Percentiles rank a stretch among this genome's conserved stretches.
Evolutionary conservation across 495 filamentous ascomycete species (phyloP).

Genomic region (Cercophora newfieldiana): DNA sequence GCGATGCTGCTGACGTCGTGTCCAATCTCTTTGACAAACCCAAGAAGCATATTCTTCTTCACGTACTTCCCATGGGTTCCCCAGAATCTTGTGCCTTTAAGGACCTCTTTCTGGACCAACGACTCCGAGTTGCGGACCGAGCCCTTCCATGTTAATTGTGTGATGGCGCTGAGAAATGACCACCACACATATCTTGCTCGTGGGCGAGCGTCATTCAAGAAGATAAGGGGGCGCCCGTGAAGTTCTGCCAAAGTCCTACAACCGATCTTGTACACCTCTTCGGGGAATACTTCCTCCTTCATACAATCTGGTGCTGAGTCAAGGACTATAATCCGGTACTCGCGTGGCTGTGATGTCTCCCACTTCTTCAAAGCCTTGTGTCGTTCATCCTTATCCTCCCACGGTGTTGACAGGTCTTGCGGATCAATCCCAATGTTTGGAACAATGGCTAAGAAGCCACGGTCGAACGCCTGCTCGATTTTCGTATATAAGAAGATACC

Average conservation of each 20-base stretch:
- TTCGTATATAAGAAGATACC: background rate
- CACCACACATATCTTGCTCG: conserved; percentile 9
- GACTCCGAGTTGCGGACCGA: background rate
- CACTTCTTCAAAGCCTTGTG: conserved; percentile 9
- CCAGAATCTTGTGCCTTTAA: conserved; percentile 9
- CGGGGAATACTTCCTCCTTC: background rate
- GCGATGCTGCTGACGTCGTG: conserved; percentile 10
- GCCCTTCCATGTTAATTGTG: background rate
- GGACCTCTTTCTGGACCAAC: conserved; percentile 12
- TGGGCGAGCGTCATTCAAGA: conserved; percentile 3
- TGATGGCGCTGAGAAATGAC: conserved; percentile 1
- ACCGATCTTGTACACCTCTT: background rate
- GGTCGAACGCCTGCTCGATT: conserved; percentile 7
- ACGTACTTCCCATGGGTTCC: conserved; percentile 11
- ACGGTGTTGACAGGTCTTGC: background rate
- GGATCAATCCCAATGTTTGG: background rate
- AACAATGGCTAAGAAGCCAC: conserved; percentile 4
- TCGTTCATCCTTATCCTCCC: conserved; percentile 6
- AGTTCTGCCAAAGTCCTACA: background rate
- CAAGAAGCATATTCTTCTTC: conserved; percentile 12
- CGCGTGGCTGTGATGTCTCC: conserved; percentile 2
- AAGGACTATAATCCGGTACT: conserved; percentile 2
- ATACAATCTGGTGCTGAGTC: background rate
- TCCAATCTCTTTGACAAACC: conserved; percentile 4
- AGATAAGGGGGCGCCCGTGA: background rate